Percentiles rank a stretch among this genome's conserved stretches.
phyloP scores from a whole-genome alignment of 176 grass and related monocot genomes.

The Carex parvula region DNA sequence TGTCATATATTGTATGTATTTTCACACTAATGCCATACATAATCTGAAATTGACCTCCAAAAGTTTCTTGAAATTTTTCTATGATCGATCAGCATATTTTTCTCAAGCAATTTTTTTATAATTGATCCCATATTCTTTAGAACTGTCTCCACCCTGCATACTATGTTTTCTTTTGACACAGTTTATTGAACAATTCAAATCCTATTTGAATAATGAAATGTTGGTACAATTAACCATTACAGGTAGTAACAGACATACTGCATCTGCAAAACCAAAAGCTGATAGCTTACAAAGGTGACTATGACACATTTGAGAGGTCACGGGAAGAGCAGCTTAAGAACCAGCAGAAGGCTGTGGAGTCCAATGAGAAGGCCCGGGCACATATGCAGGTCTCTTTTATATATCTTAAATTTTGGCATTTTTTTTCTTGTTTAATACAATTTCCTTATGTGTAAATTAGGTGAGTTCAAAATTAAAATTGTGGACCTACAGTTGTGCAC shows the following conservation, averaged over 20 bases:
- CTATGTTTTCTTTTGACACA: not conserved
- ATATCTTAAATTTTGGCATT: conserved; percentile 15
- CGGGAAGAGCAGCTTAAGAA: conserved; percentile 82
- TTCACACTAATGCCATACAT: not conserved
- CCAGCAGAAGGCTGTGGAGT: conserved; percentile 87
- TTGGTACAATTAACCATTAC: conserved; percentile 18
- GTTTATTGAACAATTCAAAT: not conserved
- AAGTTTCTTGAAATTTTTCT: not conserved
- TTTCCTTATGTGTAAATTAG: not conserved
- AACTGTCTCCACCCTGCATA: not conserved
- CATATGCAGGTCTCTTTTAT: conserved; percentile 81
- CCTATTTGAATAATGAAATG: conserved; percentile 23
- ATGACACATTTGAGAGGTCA: conserved; percentile 93
- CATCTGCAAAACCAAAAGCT: conserved; percentile 84
- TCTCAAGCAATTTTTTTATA: not conserved
- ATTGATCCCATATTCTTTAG: not conserved
- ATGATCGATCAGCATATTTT: not conserved
- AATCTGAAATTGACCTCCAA: not conserved
- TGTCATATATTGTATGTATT: not conserved
- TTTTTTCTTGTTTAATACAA: not conserved
- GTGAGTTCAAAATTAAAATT: not conserved
- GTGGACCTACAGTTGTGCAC: not conserved
- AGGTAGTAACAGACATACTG: conserved; percentile 96
- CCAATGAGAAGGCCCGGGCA: conserved; percentile 71
- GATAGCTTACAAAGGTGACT: conserved; percentile 92